Base-by-base conservation (phyloP, 2,329 filamentous ascomycete species). In the Penicillium sp. region DNA sequence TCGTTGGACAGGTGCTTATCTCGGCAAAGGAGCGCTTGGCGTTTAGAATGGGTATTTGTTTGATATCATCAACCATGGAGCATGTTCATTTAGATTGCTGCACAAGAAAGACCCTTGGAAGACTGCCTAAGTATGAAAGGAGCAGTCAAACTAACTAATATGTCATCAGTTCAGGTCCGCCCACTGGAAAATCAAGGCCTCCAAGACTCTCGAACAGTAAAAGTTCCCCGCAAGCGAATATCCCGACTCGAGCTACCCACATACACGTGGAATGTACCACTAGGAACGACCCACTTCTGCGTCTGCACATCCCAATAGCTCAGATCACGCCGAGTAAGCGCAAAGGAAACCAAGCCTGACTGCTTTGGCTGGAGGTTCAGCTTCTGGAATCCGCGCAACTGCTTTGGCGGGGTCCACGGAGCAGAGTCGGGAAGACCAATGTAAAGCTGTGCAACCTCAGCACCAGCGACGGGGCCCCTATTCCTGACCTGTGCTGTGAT, bases 381-480 rank as follows among this genome's bases (percentile, higher is more conserved):
- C 61, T 80, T 80, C 6, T 76, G 69, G 50, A 81, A 81, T 40
- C 68, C 77, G 54, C 76, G 68, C 4, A 79, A 67, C 55, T 76
- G 72, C 46, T 57, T 52, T 6, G 40, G 49, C 2, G 51, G 26
- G 56, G 62, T 45, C 20, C n/a, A 44, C 13, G 20, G 46, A 1
- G 46, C 57, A 1, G 35, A 47, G 1, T 49, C 60, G 66, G 68
- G 75, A 58, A 75, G 69, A 1, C 58, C 59, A n/a, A 82, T 62
- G 57, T 82, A 82, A 4, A 83, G 65, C 62, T 83, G 79, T 3
- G 76, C 68, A 0, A 82, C 75, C 6, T 75, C 70, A 1, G 73
- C 71, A 13, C 77, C 79, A 16, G 63, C 59, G 1, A 69, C 54
- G 0, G 52, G 43, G 18, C 79, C 79, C 0, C 71, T 75, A 64